Evolutionary conservation across 139 green algal species (phyloP).

Genomic region (Chlamydomonas sphaeroides): DNA sequence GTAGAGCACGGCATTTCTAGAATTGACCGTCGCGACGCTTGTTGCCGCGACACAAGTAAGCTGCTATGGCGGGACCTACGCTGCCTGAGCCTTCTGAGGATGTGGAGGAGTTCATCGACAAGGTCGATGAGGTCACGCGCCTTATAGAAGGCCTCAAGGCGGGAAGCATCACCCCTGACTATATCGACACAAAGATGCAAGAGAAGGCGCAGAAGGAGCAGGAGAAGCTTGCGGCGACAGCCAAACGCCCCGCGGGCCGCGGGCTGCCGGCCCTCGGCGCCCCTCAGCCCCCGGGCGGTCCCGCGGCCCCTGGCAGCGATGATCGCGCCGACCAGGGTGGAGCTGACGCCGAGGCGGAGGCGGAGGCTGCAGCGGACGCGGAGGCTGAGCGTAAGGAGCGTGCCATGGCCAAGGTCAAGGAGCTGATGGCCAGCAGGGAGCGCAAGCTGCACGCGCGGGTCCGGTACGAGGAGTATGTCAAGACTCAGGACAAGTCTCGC

Average conservation of each 20-base stretch:
- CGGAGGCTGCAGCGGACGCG: neutral
- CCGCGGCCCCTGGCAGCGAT: neutral
- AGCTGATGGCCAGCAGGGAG: slow-evolving; percentile 63
- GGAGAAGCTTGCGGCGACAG: neutral
- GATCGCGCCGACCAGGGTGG: slow-evolving; percentile 23
- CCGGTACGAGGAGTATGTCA: slow-evolving; percentile 61
- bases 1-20: too few relatives aligned
- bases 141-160: slow-evolving; percentile 75
- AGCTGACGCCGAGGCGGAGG: too few relatives aligned
- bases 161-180: slow-evolving; percentile 67
- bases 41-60: neutral
- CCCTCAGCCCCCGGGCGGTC: neutral
- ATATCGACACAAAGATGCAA: slow-evolving; percentile 66
- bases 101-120: slow-evolving; percentile 69
- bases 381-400: slow-evolving; percentile 47
- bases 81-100: slow-evolving; percentile 41
- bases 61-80: neutral
- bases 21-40: too few relatives aligned
- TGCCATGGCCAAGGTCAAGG: slow-evolving; percentile 61
- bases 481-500: slow-evolving; percentile 11
- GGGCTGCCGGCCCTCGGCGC: neutral
- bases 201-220: slow-evolving; percentile 35
- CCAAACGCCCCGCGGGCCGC: slow-evolving; percentile 1
- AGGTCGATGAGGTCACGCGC: slow-evolving; percentile 72
- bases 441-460: slow-evolving; percentile 63